phyloP scores from a whole-genome alignment of 2,329 filamentous ascomycete species.

The Penicillium rolfsii region DNA sequence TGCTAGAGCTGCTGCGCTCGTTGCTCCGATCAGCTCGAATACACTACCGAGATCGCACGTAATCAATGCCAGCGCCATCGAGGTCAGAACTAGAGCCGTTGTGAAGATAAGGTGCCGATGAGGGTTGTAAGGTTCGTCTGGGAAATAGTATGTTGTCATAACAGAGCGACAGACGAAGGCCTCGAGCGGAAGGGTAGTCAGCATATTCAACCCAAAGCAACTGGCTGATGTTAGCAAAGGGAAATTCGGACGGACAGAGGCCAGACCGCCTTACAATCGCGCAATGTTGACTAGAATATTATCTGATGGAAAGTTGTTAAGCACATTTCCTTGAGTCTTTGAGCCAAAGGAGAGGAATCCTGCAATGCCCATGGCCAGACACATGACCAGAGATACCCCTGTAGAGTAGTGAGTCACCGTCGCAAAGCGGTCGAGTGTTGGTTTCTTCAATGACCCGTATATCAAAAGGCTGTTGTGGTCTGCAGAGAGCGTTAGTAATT shows the following conservation, averaged over 20 bases:
- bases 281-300: slow-evolving; percentile 95
- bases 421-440: slow-evolving; percentile 93
- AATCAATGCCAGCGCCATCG: slow-evolving; percentile 75
- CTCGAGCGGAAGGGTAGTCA: slow-evolving; percentile 93
- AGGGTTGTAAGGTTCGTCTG: slow-evolving; percentile 74
- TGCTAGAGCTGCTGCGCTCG: slow-evolving; percentile 88
- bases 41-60: slow-evolving; percentile 94
- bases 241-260: not conserved
- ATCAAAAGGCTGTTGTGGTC: slow-evolving; percentile 97
- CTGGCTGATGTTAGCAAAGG: slow-evolving; percentile 38
- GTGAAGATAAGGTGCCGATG: slow-evolving; percentile 86
- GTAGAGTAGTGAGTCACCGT: slow-evolving; percentile 94
- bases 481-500: slow-evolving; percentile 35
- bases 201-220: slow-evolving; percentile 98
- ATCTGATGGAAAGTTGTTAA: slow-evolving; percentile 93
- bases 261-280: slow-evolving; percentile 60
- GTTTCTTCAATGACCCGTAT: slow-evolving; percentile 90
- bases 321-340: slow-evolving; percentile 88
- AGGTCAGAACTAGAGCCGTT: slow-evolving; percentile 75
- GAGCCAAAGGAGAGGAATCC: slow-evolving; percentile 94
- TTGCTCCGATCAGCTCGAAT: slow-evolving; percentile 94
- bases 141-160: slow-evolving; percentile 83
- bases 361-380: slow-evolving; percentile 80
- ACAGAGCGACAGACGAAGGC: slow-evolving; percentile 97
- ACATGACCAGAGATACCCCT: slow-evolving; percentile 85